Evolutionary conservation across 805 yeast species (phyloP), one percentile per base, ranked within the genome.

Genomic region (Blastobotrys attinorum): DNA sequence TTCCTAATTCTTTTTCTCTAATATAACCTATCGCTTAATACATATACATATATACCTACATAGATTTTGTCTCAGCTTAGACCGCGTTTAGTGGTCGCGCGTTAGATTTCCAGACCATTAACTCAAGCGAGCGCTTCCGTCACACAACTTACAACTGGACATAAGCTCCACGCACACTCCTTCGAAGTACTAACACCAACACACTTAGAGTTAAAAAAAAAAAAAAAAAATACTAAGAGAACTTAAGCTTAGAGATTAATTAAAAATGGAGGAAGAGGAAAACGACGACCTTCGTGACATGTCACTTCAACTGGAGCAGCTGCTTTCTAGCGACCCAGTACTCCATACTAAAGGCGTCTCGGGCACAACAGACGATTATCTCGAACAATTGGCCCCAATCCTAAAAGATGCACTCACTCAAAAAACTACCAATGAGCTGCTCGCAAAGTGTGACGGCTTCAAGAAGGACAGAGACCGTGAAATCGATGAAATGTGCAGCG

Each of bases 371-470:
- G 83, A 78, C 45, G 89, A 83, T 53, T 84, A 81, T 59, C 61
- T 86, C 32, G 95, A 86, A 50, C 86, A 83, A 59, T 70, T 87
- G 47, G 83, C 86, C 2, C 94, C 94, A 1, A 72, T 83, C 15
- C 72, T 86, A 50, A 77, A 76, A 53, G 72, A 77, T 7, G 81
- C 88, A 17, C 63, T 87, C 35, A 67, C 67, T 41, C 63, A 70
- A 15, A 69, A 76, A 48, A 68, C 76, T 0, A 67, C 84, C 29
- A 72, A 78, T 4, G 77, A 72, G 15, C 67, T 87, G 47, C 66
- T 82, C 29, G 11, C n/a, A n/a, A 37, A 37, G n/a, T 37, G 25
- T 5, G 37, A 41, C 16, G 69, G 64, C 18, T 71, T 65, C 48
- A 65, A 86, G 45, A 79, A 77, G 45, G 70, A 65, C 11, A 73